phyloP scores from a whole-genome alignment of 1,284 basidiomycete species.

The Cryptococcus sp. region DNA sequence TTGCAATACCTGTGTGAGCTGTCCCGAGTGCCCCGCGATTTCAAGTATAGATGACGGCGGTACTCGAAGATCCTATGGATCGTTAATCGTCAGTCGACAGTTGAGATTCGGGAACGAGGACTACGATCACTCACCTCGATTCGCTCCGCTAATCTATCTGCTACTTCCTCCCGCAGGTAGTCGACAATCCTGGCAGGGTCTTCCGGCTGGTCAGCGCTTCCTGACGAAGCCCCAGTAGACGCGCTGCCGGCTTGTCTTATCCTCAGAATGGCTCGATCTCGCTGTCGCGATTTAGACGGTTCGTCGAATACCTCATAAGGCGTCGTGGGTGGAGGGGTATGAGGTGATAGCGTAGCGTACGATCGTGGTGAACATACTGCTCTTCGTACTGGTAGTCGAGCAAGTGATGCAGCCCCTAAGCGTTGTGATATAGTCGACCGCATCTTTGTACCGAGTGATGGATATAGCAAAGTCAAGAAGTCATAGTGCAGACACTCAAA shows the following conservation, averaged over 20 bases:
- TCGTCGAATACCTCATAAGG: conserved; percentile 89
- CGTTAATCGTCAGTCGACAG: not conserved
- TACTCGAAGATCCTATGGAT: conserved; percentile 80
- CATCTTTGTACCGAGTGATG: not conserved
- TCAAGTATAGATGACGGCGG: conserved; percentile 81
- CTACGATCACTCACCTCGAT: conserved; percentile 63
- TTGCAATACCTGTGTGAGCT: conserved; percentile 83
- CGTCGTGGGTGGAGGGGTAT: conserved; percentile 41
- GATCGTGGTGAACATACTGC: not conserved
- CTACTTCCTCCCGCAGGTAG: conserved; percentile 88
- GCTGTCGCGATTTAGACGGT: conserved; percentile 75
- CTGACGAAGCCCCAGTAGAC: not conserved
- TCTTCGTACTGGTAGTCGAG: no score
- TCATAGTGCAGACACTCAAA: not conserved
- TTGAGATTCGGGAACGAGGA: not conserved
- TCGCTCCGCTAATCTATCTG: conserved; percentile 86
- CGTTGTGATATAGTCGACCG: not conserved
- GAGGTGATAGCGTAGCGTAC: conserved; percentile 47
- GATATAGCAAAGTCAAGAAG: not conserved
- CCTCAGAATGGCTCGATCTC: conserved; percentile 69
- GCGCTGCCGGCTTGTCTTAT: conserved; percentile 61
- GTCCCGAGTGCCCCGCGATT: conserved; percentile 91
- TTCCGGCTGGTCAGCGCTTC: conserved; percentile 2
- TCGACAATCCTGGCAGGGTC: conserved; percentile 66
- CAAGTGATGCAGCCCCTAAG: not conserved